Evolutionary conservation across 2,329 filamentous ascomycete species (phyloP).

Genomic region (Exophiala oligosperma): DNA sequence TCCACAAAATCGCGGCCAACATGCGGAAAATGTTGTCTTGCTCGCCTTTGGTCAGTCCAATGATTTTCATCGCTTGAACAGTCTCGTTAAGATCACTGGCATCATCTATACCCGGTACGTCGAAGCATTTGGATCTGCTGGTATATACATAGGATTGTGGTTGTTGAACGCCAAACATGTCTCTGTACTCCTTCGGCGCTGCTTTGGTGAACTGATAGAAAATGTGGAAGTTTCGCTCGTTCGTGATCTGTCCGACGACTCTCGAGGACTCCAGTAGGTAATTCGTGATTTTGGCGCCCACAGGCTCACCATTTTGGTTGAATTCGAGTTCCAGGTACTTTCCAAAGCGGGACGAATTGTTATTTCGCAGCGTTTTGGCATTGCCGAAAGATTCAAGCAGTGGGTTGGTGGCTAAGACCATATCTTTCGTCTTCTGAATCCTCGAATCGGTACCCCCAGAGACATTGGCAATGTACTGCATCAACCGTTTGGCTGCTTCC

Average conservation of each 20-base stretch:
- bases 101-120: conserved; percentile 94
- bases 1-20: conserved; percentile 87
- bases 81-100: conserved; percentile 85
- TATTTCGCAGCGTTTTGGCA: conserved; percentile 95
- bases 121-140: conserved; percentile 88
- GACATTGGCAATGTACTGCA: conserved; percentile 99
- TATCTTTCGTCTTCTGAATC: conserved; percentile 97
- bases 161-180: conserved; percentile 85
- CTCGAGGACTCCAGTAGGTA: conserved; percentile 94
- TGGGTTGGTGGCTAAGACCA: conserved; percentile 98
- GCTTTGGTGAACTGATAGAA: conserved; percentile 99
- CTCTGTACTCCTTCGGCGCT: conserved; percentile 80
- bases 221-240: conserved; percentile 98
- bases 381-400: conserved; percentile 97
- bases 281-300: conserved; percentile 97
- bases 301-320: conserved; percentile 84
- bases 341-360: conserved; percentile 97
- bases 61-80: conserved; percentile 89
- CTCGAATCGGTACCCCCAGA: conserved; percentile 81
- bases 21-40: conserved; percentile 97
- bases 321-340: conserved; percentile 98
- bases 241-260: conserved; percentile 90
- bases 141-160: conserved; percentile 94
- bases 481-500: conserved; percentile 95
- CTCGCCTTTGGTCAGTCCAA: conserved; percentile 82